These are phyloP conservation scores for Collybia mongolica DNA, from an alignment of 768 basidiomycete genomes.

Conservation along the genomic window DNA sequence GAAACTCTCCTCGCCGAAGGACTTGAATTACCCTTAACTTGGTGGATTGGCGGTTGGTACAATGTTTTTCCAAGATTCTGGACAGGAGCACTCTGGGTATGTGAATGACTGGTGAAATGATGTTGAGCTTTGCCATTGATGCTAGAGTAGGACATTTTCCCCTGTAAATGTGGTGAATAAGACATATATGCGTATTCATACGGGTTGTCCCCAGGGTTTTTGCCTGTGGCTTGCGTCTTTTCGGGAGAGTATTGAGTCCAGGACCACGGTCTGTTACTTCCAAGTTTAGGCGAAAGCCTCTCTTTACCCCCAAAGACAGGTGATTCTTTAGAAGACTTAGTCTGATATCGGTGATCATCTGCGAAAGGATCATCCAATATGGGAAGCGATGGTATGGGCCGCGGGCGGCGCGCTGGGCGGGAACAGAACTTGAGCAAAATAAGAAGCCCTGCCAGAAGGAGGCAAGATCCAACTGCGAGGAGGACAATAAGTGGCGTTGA, in stretches of 20 bases:
- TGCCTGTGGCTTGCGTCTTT: slow-evolving; percentile 28
- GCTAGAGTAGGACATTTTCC: slow-evolving; percentile 5
- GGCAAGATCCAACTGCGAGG: slow-evolving; percentile 50
- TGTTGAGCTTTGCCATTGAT: slow-evolving; percentile 16
- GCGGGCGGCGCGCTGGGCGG: slow-evolving; percentile 50
- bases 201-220: slow-evolving; percentile 12
- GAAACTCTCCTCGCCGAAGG: slow-evolving; percentile 36
- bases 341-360: slow-evolving; percentile 40
- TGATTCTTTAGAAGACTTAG: slow-evolving; percentile 46
- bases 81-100: slow-evolving; percentile 15
- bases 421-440: slow-evolving; percentile 46
- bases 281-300: slow-evolving; percentile 42
- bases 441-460: slow-evolving; percentile 46
- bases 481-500: slow-evolving; percentile 50
- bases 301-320: slow-evolving; percentile 81
- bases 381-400: slow-evolving; percentile 73
- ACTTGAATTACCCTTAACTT: slow-evolving; percentile 37
- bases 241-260: slow-evolving; percentile 47
- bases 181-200: slow-evolving; percentile 5
- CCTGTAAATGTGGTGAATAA: slow-evolving; percentile 14
- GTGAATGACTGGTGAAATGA: slow-evolving; percentile 23
- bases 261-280: slow-evolving; percentile 49
- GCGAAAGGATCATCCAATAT: slow-evolving; percentile 58
- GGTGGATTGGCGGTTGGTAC: slow-evolving; percentile 32
- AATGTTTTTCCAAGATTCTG: slow-evolving; percentile 18